Conservation (phyloP, 2,329 filamentous ascomycete species). For the Neoscytalidium dimidiatum region DNA sequence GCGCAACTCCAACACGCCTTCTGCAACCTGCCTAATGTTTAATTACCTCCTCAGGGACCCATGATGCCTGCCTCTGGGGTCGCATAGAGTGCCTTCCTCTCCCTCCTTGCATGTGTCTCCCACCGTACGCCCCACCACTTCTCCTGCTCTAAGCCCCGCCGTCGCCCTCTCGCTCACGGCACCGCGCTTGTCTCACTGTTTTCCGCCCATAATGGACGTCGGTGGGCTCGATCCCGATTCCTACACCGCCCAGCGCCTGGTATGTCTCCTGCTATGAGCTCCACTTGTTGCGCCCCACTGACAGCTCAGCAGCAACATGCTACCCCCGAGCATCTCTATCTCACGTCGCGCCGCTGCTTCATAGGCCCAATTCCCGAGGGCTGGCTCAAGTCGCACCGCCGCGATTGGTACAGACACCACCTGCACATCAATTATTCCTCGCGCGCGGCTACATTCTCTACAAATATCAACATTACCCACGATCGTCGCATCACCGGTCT, state of each 20-base stretch:
- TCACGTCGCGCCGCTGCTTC: conserved; percentile 64
- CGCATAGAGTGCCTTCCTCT: background rate
- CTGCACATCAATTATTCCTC: conserved; percentile 47
- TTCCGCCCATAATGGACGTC: conserved; percentile 4
- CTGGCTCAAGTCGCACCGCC: conserved; percentile 64
- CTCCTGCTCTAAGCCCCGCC: background rate
- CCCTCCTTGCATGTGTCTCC: background rate
- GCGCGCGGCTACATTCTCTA: conserved; percentile 53
- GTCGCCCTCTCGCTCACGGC: background rate
- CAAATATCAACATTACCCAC: conserved; percentile 46
- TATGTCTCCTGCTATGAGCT: background rate
- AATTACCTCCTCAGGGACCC: background rate
- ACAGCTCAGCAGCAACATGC: conserved; percentile 55
- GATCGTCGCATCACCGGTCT: conserved; percentile 45
- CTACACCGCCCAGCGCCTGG: conserved; percentile 55
- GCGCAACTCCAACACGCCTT: background rate
- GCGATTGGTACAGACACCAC: conserved; percentile 62
- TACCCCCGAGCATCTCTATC: conserved; percentile 61
- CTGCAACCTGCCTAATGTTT: conserved; percentile 1
- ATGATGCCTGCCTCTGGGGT: background rate
- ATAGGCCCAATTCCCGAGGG: conserved; percentile 67
- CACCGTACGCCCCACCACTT: background rate
- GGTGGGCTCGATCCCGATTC: conserved; percentile 40
- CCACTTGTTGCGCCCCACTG: conserved; percentile 19
- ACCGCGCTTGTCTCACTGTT: conserved; percentile 13